Base-by-base conservation (phyloP, 2,329 filamentous ascomycete species). In the Sclerotinia sclerotiorum region DNA sequence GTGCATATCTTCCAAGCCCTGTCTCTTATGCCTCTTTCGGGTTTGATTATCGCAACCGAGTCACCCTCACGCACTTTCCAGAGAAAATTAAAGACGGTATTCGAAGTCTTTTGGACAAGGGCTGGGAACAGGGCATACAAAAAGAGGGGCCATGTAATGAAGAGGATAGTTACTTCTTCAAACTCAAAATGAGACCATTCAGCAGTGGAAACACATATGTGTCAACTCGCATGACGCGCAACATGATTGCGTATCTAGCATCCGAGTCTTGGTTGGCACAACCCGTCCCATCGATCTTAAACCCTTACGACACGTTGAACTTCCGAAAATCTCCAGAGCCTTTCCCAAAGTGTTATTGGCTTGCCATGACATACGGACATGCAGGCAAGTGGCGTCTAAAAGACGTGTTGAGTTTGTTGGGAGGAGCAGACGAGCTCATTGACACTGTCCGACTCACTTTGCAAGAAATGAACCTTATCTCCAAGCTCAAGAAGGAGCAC, bases 301-400 rank as follows among this genome's bases (percentile, higher is more conserved):
- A 21, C 13, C 29, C 44, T 7, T 60, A 62, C 52, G 54, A 67
- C 21, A 54, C 48, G 3, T 17, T 62, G 21, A 52, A 51, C 21
- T 39, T 67, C 24, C 56, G 57, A 10, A 63, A 67, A 39, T 51
- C 24, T 13, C 5, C 27, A 7, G 32, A 54, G 10, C 24, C 32
- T 24, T n/a, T 67, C 6, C 65, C 65, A 32, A 49, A 67, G 39
- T 67, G 56, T 29, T 67, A 67, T 15, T 67, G 65, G 65, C 57
- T 67, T 17, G 65, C 48, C 17, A 3, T 67, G 2, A 6, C 48
- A 13, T 62, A 51, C 6, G 60, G 29, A 13, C n/a, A 51, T 39
- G 21, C n/a, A 3, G 60, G 46, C 11, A 39, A 27, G 15, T 62
- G 29, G 46, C 15, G 32, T 27, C 7, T 63, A 1, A 55, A 19